phyloP scores from a whole-genome alignment of 495 filamentous ascomycete genomes.

The Penicillium mononematosum region DNA sequence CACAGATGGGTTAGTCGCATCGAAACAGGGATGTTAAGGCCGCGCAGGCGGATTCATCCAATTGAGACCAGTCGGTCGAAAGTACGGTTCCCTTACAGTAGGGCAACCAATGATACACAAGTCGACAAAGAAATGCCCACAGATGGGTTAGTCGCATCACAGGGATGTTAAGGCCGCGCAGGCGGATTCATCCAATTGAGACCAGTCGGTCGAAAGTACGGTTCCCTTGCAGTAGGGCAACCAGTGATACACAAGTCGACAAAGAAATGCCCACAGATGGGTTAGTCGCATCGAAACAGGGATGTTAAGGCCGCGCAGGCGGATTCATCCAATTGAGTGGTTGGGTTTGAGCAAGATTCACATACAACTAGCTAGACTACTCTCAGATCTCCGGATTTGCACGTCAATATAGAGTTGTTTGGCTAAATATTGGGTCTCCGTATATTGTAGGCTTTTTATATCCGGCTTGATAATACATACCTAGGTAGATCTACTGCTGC shows the following conservation, averaged over 20 bases:
- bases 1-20: not conserved
- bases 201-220: too few relatives aligned
- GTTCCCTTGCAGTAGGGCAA: too few relatives aligned
- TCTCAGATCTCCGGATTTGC: constrained; percentile 9
- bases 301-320: too few relatives aligned
- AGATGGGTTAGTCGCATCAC: not conserved
- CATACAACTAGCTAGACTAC: constrained; percentile 1
- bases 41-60: not conserved
- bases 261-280: too few relatives aligned
- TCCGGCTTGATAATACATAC: not conserved
- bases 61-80: not conserved
- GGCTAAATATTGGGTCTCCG: not conserved
- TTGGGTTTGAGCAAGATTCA: constrained; percentile 3
- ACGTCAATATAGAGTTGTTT: constrained; percentile 8
- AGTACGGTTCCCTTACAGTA: not conserved
- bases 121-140: not conserved
- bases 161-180: not conserved
- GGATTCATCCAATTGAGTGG: too few relatives aligned
- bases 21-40: not conserved
- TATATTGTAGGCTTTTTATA: not conserved
- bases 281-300: too few relatives aligned
- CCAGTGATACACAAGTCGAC: too few relatives aligned
- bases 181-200: not conserved
- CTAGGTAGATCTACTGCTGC: not conserved
- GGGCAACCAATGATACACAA: not conserved